Percentiles rank a stretch among this genome's conserved stretches.
Conservation (phyloP, 495 filamentous ascomycete genomes). For the Aspergillus carlsbadensis region DNA sequence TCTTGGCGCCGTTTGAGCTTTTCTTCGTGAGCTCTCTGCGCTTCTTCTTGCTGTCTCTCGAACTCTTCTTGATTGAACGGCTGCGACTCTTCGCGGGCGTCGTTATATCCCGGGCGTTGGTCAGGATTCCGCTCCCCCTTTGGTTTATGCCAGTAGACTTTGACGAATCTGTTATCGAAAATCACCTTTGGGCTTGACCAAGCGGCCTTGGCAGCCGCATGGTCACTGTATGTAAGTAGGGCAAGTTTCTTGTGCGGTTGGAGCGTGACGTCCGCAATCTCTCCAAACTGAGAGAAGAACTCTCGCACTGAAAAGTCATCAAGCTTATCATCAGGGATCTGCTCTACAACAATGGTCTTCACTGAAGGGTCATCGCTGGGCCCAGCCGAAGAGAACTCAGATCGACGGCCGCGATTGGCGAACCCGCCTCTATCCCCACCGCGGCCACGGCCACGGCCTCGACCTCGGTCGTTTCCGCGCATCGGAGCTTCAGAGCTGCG, state of each 20-base stretch:
- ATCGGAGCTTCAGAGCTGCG: conserved; percentile 18
- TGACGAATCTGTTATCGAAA: conserved; percentile 97
- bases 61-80: conserved; percentile 80
- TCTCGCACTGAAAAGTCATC: conserved; percentile 68
- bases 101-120: conserved; percentile 22
- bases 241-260: conserved; percentile 76
- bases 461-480: conserved; percentile 40
- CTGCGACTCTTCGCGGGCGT: conserved; percentile 39
- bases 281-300: conserved; percentile 86
- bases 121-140: conserved; percentile 37
- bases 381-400: conserved; percentile 72
- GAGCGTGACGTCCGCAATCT: conserved; percentile 69
- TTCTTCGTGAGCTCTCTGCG: conserved; percentile 76
- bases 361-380: conserved; percentile 72
- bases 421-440: conserved; percentile 46
- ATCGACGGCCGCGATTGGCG: conserved; percentile 53
- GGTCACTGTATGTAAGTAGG: conserved; percentile 74
- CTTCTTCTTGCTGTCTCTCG: conserved; percentile 70
- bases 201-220: conserved; percentile 72
- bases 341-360: conserved; percentile 84
- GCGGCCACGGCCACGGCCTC: conserved; percentile 49
- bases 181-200: conserved; percentile 92
- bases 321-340: conserved; percentile 87
- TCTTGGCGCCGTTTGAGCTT: conserved; percentile 72
- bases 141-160: conserved; percentile 91